Percentiles rank a stretch among this genome's conserved stretches.
phyloP scores from a whole-genome alignment of 257 asterid genomes.

The Solanum neorickii region DNA sequence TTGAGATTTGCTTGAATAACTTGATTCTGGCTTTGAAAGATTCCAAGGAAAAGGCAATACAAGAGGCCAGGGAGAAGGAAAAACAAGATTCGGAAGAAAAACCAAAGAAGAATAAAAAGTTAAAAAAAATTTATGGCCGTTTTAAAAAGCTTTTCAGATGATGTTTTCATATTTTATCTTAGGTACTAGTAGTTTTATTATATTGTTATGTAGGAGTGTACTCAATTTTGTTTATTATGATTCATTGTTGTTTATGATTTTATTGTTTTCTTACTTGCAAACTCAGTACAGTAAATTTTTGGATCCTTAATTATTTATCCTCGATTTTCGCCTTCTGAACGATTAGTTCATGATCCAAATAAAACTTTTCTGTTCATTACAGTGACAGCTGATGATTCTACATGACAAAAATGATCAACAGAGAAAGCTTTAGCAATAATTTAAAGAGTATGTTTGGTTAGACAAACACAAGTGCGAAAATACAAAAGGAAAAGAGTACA shows the following conservation, averaged over 20 bases:
- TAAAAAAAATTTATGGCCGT: neutral
- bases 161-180: neutral
- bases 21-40: neutral
- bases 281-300: neutral
- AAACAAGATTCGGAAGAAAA: neutral
- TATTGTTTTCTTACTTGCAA: neutral
- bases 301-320: neutral
- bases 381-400: neutral
- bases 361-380: neutral
- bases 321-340: neutral
- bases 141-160: neutral
- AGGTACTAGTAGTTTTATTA: neutral
- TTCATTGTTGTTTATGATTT: too few relatives aligned
- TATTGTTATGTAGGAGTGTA: neutral
- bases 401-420: neutral
- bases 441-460: neutral
- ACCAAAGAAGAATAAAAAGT: neutral
- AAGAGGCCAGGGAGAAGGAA: neutral
- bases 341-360: neutral
- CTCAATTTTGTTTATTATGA: neutral
- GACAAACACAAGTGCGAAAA: neutral
- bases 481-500: neutral
- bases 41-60: neutral
- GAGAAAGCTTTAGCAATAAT: neutral
- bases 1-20: neutral